phyloP scores from a whole-genome alignment of 2,329 filamentous ascomycete genomes.

The Hansfordia pulvinata region DNA sequence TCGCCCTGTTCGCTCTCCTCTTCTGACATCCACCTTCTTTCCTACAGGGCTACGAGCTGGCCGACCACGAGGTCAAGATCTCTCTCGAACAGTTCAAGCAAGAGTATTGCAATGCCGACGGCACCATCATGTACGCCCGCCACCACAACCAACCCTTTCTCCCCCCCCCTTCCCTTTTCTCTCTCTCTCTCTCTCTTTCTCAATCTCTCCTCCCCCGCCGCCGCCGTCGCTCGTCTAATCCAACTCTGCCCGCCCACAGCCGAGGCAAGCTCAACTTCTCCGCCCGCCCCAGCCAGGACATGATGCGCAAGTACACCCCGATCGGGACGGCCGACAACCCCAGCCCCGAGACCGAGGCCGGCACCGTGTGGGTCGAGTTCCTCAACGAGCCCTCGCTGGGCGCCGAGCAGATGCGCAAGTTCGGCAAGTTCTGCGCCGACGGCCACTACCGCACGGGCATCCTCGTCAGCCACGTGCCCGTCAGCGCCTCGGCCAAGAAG shows the following conservation, averaged over 20 bases:
- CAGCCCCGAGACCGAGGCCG: conserved; percentile 60
- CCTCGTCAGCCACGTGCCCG: conserved; percentile 70
- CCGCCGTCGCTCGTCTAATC: conserved; percentile 1
- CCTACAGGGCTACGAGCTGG: conserved; percentile 76
- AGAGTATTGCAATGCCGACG: conserved; percentile 59
- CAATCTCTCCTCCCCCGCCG: background rate
- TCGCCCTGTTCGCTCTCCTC: conserved; percentile 3
- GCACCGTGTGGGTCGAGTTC: conserved; percentile 90
- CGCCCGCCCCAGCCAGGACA: conserved; percentile 67
- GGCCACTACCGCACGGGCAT: conserved; percentile 83
- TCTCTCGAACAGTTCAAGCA: conserved; percentile 67
- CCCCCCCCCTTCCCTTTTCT: background rate
- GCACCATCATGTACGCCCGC: conserved; percentile 56
- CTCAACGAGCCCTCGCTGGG: conserved; percentile 65
- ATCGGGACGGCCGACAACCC: conserved; percentile 56
- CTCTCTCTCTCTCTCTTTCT: background rate
- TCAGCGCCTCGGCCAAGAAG: conserved; percentile 80
- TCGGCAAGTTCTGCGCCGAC: conserved; percentile 67
- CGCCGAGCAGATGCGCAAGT: conserved; percentile 82
- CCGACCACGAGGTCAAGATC: conserved; percentile 80
- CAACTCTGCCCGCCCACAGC: conserved; percentile 28
- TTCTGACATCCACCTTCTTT: conserved; percentile 12
- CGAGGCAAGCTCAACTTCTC: conserved; percentile 79
- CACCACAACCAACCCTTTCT: conserved; percentile 1
- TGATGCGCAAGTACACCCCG: conserved; percentile 74